phyloP scores from a whole-genome alignment of 2,329 filamentous ascomycete genomes.

The Fusarium sp. region DNA sequence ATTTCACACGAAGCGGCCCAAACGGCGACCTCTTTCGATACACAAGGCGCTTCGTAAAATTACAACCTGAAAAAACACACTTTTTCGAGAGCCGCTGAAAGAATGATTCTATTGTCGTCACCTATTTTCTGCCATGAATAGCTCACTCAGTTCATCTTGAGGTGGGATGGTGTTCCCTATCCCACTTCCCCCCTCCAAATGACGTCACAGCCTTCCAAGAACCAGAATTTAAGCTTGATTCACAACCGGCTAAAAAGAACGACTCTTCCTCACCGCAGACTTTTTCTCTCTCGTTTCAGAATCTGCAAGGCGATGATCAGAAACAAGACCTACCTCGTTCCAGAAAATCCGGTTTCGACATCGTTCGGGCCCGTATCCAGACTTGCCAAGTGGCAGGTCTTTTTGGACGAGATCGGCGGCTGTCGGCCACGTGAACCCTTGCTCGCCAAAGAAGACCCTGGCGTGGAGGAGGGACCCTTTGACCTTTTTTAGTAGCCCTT shows the following conservation, averaged over 20 bases:
- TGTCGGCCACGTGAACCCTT: constrained; percentile 31
- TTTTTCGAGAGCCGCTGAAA: background rate
- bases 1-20: constrained; percentile 18
- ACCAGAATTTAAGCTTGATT: constrained; percentile 6
- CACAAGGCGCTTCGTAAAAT: constrained; percentile 31
- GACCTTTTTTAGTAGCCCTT: constrained; percentile 20
- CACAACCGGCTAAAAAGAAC: constrained; percentile 5
- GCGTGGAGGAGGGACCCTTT: constrained; percentile 21
- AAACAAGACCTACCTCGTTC: constrained; percentile 27
- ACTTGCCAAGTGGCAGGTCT: constrained; percentile 22
- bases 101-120: background rate
- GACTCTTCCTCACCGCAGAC: constrained; percentile 10
- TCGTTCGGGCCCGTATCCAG: constrained; percentile 1
- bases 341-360: constrained; percentile 38
- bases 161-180: background rate
- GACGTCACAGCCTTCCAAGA: constrained; percentile 21
- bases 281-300: constrained; percentile 30
- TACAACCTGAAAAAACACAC: background rate
- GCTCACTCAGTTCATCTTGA: background rate
- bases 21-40: constrained; percentile 16
- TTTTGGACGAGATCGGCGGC: constrained; percentile 36
- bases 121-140: background rate
- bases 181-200: constrained; percentile 11
- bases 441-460: constrained; percentile 13
- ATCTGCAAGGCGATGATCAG: constrained; percentile 35